These are phyloP conservation scores for Tylopilus balloui DNA, from an alignment of 768 basidiomycete species.

Conservation along the genomic window DNA sequence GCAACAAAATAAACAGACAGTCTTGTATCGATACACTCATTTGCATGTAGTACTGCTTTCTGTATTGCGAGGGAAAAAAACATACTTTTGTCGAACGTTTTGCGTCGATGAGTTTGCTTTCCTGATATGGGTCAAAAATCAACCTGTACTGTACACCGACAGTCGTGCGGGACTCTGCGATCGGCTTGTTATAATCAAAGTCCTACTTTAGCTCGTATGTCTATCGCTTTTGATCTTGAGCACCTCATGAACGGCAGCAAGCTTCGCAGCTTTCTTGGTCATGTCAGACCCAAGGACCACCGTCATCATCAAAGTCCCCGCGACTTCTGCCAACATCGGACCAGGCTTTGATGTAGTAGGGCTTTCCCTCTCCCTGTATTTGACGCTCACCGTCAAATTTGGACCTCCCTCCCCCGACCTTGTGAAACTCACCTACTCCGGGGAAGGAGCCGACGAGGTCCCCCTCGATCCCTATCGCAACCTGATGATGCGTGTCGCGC, in stretches of 20 bases:
- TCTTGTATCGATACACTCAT: conserved; percentile 14
- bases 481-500: conserved; percentile 92
- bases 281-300: conserved; percentile 23
- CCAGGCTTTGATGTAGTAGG: conserved; percentile 99
- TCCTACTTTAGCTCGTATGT: conserved; percentile 8
- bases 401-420: conserved; percentile 36
- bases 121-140: conserved; percentile 14
- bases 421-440: conserved; percentile 72
- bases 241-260: background rate
- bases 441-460: conserved; percentile 87
- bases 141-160: background rate
- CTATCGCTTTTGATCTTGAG: background rate
- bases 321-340: conserved; percentile 98
- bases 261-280: conserved; percentile 7
- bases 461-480: conserved; percentile 96
- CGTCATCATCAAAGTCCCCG: conserved; percentile 82
- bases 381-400: conserved; percentile 66
- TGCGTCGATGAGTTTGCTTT: too few species aligned
- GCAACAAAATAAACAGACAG: background rate
- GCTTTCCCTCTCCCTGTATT: conserved; percentile 85
- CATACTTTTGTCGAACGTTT: background rate
- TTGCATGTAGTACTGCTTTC: background rate
- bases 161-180: background rate
- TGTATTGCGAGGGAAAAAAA: background rate
- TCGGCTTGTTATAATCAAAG: too few species aligned